phyloP scores from a whole-genome alignment of 1,139 yeast species.

The Suhomyces guaymorum region DNA sequence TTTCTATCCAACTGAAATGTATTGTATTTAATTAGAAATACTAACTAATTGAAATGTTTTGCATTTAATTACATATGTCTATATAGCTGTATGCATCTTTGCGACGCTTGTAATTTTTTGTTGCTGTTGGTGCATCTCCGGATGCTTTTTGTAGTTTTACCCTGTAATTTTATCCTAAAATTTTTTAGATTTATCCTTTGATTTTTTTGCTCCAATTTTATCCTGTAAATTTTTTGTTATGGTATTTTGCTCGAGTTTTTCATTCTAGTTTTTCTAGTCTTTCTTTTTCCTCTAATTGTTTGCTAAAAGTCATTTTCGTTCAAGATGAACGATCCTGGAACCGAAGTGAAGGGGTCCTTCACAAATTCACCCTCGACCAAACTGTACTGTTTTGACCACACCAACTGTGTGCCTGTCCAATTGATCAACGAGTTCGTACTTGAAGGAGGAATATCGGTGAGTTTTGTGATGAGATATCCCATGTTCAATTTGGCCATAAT shows the following conservation, averaged over 20 bases:
- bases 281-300: not conserved
- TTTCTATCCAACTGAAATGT: too few species aligned
- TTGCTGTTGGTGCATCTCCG: too few species aligned
- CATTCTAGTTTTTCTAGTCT: not conserved
- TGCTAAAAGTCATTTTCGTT: not conserved
- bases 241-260: slow-evolving; percentile 1
- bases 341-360: slow-evolving; percentile 22
- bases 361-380: slow-evolving; percentile 19
- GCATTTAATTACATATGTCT: too few species aligned
- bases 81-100: too few species aligned
- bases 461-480: slow-evolving; percentile 55
- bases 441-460: slow-evolving; percentile 54
- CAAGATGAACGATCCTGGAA: slow-evolving; percentile 11
- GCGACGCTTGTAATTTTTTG: too few species aligned
- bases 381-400: slow-evolving; percentile 27
- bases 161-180: too few species aligned
- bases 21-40: too few species aligned
- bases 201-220: too few species aligned
- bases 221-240: too few species aligned
- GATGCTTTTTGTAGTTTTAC: too few species aligned
- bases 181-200: too few species aligned
- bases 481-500: slow-evolving; percentile 57
- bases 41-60: too few species aligned
- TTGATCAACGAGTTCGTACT: slow-evolving; percentile 23
- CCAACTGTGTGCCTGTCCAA: slow-evolving; percentile 36